These are phyloP conservation scores for Coniella lustricola DNA, from an alignment of 2,329 filamentous ascomycete genomes.

Conservation along the genomic window DNA sequence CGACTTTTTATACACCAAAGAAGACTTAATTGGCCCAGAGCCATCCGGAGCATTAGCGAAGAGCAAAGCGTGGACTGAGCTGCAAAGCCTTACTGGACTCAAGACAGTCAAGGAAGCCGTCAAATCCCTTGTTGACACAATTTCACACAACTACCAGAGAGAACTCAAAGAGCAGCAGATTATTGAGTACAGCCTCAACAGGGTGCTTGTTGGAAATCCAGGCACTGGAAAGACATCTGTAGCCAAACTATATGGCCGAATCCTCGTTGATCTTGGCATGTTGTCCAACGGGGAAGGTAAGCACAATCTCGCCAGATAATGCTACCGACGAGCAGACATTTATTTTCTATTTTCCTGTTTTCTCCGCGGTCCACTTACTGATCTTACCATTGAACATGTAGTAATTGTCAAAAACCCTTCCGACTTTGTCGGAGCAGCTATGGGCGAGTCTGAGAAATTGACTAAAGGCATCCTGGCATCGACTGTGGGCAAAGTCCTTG, in stretches of 20 bases:
- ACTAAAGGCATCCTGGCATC: conserved; percentile 65
- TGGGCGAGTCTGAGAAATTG: conserved; percentile 63
- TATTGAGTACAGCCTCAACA: conserved; percentile 57
- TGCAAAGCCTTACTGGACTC: conserved; percentile 55
- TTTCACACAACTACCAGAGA: conserved; percentile 57
- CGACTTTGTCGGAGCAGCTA: conserved; percentile 58
- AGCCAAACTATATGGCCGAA: conserved; percentile 63
- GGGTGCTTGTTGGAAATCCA: conserved; percentile 63
- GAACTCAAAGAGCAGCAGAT: conserved; percentile 55
- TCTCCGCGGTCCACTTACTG: no score
- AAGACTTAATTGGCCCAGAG: conserved; percentile 67
- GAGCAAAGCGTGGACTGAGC: conserved; percentile 48
- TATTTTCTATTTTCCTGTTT: no score
- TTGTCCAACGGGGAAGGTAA: conserved; percentile 61
- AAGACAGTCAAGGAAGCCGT: conserved; percentile 56
- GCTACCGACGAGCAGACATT: not conserved
- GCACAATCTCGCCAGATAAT: conserved; percentile 12
- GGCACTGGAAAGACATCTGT: conserved; percentile 74
- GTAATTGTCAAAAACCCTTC: conserved; percentile 66
- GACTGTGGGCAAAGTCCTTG: conserved; percentile 64
- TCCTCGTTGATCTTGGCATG: conserved; percentile 60
- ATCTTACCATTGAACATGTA: conserved; percentile 11
- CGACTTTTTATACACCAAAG: conserved; percentile 53
- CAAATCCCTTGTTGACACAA: conserved; percentile 48
- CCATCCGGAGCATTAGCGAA: conserved; percentile 45